Percentiles rank a stretch among this genome's conserved stretches.
Evolutionary conservation across 2,329 filamentous ascomycete genomes (phyloP).

Genomic region (Botryotinia narcissicola): DNA sequence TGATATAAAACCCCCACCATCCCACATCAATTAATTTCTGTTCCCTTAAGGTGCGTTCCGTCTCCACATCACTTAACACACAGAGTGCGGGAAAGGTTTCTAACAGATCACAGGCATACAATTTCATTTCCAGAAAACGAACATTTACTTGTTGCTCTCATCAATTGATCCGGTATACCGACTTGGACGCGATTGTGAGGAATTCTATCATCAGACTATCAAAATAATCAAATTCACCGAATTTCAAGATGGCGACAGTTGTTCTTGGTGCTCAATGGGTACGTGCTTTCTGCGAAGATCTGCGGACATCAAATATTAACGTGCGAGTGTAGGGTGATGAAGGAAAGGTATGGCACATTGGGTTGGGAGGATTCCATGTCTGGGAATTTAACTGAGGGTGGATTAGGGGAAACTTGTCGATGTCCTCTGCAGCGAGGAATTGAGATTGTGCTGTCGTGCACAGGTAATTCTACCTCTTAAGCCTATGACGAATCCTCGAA

Average conservation of each 20-base stretch:
- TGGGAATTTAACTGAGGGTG: conserved; percentile 5
- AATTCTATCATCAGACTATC: neutral
- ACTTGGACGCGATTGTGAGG: neutral
- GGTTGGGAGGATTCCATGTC: neutral
- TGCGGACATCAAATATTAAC: conserved; percentile 13
- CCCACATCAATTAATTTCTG: conserved; percentile 16
- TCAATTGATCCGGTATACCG: neutral
- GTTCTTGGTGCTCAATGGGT: conserved; percentile 58
- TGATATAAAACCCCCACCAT: conserved; percentile 19
- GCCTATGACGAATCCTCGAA: conserved; percentile 20
- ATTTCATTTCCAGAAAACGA: neutral
- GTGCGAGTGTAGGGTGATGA: conserved; percentile 16
- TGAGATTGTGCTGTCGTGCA: conserved; percentile 20
- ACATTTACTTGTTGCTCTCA: neutral
- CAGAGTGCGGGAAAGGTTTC: conserved; percentile 12
- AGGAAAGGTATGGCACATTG: conserved; percentile 17
- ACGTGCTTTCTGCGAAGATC: conserved; percentile 40
- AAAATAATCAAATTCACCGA: conserved; percentile 26
- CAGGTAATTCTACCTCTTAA: conserved; percentile 5
- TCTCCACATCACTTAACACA: conserved; percentile 21
- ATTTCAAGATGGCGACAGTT: conserved; percentile 44
- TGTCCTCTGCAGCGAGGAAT: conserved; percentile 36
- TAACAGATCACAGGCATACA: conserved; percentile 18
- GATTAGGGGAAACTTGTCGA: conserved; percentile 59
- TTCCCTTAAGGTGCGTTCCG: conserved; percentile 22